phyloP scores from a whole-genome alignment of 352 stramenopile genomes.

The Aphanomyces euteiches region DNA sequence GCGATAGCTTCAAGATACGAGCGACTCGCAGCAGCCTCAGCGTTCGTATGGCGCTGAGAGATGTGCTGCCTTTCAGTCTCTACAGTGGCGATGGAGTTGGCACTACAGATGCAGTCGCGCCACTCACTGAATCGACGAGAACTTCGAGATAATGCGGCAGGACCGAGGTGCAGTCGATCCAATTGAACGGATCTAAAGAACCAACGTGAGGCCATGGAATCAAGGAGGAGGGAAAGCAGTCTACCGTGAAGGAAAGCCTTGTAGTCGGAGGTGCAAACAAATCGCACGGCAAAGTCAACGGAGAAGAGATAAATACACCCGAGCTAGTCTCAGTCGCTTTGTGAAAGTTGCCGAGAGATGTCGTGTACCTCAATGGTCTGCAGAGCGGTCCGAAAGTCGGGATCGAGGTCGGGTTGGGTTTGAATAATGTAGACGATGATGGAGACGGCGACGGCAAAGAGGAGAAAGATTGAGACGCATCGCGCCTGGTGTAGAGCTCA shows the following conservation, averaged over 20 bases:
- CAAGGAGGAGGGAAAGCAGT: not conserved
- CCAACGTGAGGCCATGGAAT: not conserved
- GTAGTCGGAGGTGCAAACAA: conserved; percentile 51
- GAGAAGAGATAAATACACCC: conserved; percentile 36
- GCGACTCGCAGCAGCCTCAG: conserved; percentile 77
- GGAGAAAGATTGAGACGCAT: conserved; percentile 7
- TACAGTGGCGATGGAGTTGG: not conserved
- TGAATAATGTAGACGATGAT: conserved; percentile 15
- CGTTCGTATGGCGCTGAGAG: conserved; percentile 73
- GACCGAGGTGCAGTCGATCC: conserved; percentile 77
- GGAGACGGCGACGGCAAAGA: not conserved
- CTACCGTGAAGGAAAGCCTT: conserved; percentile 50
- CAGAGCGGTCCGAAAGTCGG: not conserved
- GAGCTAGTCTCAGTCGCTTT: not conserved
- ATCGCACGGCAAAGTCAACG: conserved; percentile 54
- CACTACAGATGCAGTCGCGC: not conserved
- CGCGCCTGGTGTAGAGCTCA: not conserved
- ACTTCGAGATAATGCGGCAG: conserved; percentile 81
- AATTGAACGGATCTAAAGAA: conserved; percentile 62
- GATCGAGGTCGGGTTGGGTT: not conserved
- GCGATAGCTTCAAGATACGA: conserved; percentile 83
- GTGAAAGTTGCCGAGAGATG: not conserved
- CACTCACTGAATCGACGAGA: conserved; percentile 41
- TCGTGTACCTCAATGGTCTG: not conserved
- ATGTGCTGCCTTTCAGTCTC: conserved; percentile 41